Evolutionary conservation across 441 rosid species (phyloP).

Genomic region (Bocquillonia castaneifolia): DNA sequence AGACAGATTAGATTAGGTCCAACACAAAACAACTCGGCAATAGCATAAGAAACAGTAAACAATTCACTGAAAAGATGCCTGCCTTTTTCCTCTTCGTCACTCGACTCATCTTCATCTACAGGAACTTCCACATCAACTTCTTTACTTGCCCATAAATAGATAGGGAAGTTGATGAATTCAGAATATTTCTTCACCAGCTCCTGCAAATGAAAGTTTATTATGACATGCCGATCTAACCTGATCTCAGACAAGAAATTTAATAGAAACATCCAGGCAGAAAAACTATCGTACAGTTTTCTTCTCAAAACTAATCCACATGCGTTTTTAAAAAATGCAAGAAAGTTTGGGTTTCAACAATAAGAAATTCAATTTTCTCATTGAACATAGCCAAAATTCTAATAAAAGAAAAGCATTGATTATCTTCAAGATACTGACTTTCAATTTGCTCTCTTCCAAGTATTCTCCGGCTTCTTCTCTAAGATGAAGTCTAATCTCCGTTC

Average conservation of each 20-base stretch:
- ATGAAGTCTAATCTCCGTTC: constrained; percentile 91
- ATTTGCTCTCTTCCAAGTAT: constrained; percentile 80
- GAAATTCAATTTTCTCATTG: not conserved
- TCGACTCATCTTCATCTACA: constrained; percentile 72
- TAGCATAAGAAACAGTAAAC: not conserved
- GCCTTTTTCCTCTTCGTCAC: constrained; percentile 71
- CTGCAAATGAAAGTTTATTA: constrained; percentile 31
- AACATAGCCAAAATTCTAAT: not conserved
- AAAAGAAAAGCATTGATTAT: not conserved
- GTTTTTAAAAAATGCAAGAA: no score
- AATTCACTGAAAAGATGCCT: constrained; percentile 4
- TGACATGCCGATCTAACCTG: not conserved
- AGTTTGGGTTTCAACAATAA: not conserved
- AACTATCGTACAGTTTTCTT: not conserved
- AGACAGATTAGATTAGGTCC: not conserved
- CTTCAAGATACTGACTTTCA: constrained; percentile 47
- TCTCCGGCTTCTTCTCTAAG: constrained; percentile 93
- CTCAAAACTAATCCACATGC: not conserved
- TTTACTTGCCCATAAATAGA: constrained; percentile 81
- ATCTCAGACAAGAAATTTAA: no score
- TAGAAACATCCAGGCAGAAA: not conserved
- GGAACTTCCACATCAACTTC: constrained; percentile 89
- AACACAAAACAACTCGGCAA: not conserved
- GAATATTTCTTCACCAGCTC: constrained; percentile 92
- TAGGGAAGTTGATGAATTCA: constrained; percentile 94